A percentile compares a stretch with the other conserved stretches of the same genome.
These are phyloP conservation scores for Zopfia rhizophila DNA, from an alignment of 2,329 filamentous ascomycete genomes.

Conservation along the genomic window DNA sequence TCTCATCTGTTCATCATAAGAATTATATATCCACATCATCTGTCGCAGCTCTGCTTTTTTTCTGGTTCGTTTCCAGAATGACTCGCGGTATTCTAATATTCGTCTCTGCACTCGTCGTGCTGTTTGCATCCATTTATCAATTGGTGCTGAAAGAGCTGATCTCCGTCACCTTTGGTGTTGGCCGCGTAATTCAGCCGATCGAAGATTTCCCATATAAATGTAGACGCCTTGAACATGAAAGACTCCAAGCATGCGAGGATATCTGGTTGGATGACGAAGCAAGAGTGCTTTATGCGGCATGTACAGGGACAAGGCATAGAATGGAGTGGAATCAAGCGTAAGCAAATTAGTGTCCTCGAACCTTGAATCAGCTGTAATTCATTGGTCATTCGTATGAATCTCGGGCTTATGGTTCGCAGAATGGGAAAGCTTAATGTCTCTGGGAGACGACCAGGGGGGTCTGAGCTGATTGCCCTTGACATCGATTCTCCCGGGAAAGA, in stretches of 20 bases:
- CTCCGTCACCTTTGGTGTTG: conserved; percentile 33
- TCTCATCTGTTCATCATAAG: no score
- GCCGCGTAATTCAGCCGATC: conserved; percentile 37
- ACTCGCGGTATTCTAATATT: neutral
- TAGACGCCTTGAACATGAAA: conserved; percentile 33
- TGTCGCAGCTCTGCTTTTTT: no score
- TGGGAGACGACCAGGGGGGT: conserved; percentile 33
- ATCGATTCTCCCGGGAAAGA: conserved; percentile 38
- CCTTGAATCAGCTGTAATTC: no score
- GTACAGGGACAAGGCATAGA: conserved; percentile 32
- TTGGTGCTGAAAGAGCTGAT: conserved; percentile 37
- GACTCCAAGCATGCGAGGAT: conserved; percentile 42
- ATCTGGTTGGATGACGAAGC: conserved; percentile 41
- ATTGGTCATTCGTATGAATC: no score
- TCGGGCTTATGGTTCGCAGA: conserved; percentile 21
- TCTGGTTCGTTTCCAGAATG: no score
- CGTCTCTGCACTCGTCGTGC: conserved; percentile 30
- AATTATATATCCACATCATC: no score
- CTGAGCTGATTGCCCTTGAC: conserved; percentile 39
- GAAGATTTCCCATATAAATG: conserved; percentile 43
- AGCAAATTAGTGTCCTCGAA: no score
- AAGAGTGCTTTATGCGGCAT: conserved; percentile 41
- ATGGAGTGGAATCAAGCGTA: conserved; percentile 40
- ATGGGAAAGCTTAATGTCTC: conserved; percentile 31
- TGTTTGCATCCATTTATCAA: conserved; percentile 39